These are phyloP conservation scores for Ambrosiella beaveri DNA, from an alignment of 2,329 filamentous ascomycete species.

Conservation along the genomic window DNA sequence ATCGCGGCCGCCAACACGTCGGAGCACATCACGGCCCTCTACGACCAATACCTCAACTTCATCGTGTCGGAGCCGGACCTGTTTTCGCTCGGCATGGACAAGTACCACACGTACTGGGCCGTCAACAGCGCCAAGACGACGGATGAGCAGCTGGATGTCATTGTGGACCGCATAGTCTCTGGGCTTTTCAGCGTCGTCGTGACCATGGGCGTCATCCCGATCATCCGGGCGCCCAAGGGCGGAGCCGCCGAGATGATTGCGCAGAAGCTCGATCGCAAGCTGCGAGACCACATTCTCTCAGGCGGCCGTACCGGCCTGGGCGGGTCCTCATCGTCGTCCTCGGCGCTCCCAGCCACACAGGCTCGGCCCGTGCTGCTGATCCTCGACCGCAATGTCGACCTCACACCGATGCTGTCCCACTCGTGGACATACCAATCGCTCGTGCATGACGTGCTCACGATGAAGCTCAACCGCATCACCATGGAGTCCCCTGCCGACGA, in stretches of 20 bases:
- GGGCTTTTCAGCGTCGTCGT: slow-evolving; percentile 95
- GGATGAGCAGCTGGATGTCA: slow-evolving; percentile 72
- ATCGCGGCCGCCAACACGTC: slow-evolving; percentile 71
- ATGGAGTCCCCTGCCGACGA: slow-evolving; percentile 74
- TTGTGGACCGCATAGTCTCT: slow-evolving; percentile 82
- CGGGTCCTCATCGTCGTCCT: slow-evolving; percentile 46
- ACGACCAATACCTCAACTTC: slow-evolving; percentile 94
- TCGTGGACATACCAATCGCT: slow-evolving; percentile 70
- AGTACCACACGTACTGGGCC: slow-evolving; percentile 84
- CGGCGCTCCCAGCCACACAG: slow-evolving; percentile 49
- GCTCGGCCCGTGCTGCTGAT: slow-evolving; percentile 82
- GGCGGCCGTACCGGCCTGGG: slow-evolving; percentile 33
- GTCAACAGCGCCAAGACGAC: slow-evolving; percentile 83
- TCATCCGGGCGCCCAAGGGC: slow-evolving; percentile 85
- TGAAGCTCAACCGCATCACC: slow-evolving; percentile 75
- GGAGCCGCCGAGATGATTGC: slow-evolving; percentile 89
- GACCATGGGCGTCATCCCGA: slow-evolving; percentile 93
- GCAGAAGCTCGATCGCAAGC: slow-evolving; percentile 82
- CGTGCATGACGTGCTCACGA: slow-evolving; percentile 45
- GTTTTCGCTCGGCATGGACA: slow-evolving; percentile 85
- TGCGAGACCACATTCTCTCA: slow-evolving; percentile 86
- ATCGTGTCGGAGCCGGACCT: slow-evolving; percentile 89
- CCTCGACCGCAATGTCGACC: slow-evolving; percentile 84
- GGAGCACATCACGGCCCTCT: slow-evolving; percentile 81
- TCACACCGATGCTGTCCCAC: slow-evolving; percentile 97